Conservation (phyloP, 768 basidiomycete species). For the Lanmaoa pseudosensibilis region DNA sequence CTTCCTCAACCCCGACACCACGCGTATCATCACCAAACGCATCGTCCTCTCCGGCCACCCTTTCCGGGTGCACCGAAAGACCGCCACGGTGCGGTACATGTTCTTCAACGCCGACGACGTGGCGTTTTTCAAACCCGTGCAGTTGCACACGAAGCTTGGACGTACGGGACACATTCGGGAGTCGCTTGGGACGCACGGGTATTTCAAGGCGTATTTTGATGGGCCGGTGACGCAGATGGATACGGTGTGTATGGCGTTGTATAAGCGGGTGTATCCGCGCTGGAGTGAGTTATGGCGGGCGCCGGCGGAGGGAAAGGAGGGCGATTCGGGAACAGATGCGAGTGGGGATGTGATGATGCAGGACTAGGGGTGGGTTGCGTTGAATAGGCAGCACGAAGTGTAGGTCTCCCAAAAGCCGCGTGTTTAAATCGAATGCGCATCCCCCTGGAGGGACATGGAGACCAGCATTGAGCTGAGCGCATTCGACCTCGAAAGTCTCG, state of each 20-base stretch:
- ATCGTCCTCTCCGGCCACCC: conserved; percentile 94
- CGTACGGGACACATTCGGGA: conserved; percentile 87
- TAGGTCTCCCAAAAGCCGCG: background rate
- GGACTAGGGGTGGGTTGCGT: background rate
- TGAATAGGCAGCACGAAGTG: background rate
- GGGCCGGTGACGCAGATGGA: conserved; percentile 96
- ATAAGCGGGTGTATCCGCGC: conserved; percentile 92
- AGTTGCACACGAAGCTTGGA: conserved; percentile 90
- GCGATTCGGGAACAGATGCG: background rate
- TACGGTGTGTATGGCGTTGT: conserved; percentile 91
- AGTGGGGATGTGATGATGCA: conserved; percentile 30
- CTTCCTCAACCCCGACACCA: conserved; percentile 87
- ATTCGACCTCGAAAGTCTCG: background rate
- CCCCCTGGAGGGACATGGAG: background rate
- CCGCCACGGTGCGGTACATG: conserved; percentile 97
- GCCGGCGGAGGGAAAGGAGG: background rate
- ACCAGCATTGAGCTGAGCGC: background rate
- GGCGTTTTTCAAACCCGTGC: conserved; percentile 89
- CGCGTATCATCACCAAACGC: conserved; percentile 90
- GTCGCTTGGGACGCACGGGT: conserved; percentile 94
- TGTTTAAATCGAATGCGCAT: background rate
- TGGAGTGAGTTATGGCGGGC: conserved; percentile 64
- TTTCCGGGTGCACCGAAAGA: conserved; percentile 95
- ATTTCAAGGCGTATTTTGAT: conserved; percentile 96
- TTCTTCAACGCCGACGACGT: conserved; percentile 97